Evolutionary conservation across 2,329 filamentous ascomycete genomes (phyloP), one percentile per base, ranked within the genome.

Genomic region (Penicillium sp.): DNA sequence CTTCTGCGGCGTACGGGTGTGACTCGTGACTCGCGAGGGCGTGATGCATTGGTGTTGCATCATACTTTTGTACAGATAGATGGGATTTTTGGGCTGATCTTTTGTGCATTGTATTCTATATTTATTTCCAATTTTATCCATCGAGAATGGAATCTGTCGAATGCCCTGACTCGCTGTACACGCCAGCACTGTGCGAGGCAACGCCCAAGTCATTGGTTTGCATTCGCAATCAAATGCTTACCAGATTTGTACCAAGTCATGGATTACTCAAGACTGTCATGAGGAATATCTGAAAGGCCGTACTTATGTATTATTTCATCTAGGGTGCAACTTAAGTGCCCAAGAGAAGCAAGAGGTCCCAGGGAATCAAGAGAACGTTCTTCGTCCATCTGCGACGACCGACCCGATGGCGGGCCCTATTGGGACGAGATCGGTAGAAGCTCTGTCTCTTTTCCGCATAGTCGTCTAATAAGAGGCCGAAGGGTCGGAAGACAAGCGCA

Each of bases 71-170:
- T 73, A 73, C 71, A 72, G 69, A 72, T 73, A 73, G 68, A 69
- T 67, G 64, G 64, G 63, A 65, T 62, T 67, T 62, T 35, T 31
- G 39, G 60, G 61, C 60, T 64, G 61, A 62, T 65, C 63, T 64
- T 62, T 60, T 60, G 69, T 71, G 69, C 69, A 67, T 67, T 71
- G 69, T 73, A 72, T 70, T 70, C 57, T 72, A 71, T 71, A 67
- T 59, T 39, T 63, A 57, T 58, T 47, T 50, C 38, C 54, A 45
- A 52, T 35, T 52, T 49, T 43, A 47, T 55, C 42, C 57, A 38
- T 34, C 50, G 48, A 49, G 38, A 52, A 31, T 54, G 59, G 25
- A 42, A 51, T 22, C 15, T 49, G 45, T 39, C 10, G 22, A n/a
- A n/a, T 41, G 11, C 50, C 20, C 4, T 45, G 41, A 37, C n/a